Percentiles rank a stretch among this genome's conserved stretches.
Conservation (phyloP, 2,329 filamentous ascomycete species). For the Talaromyces amestolkiae region DNA sequence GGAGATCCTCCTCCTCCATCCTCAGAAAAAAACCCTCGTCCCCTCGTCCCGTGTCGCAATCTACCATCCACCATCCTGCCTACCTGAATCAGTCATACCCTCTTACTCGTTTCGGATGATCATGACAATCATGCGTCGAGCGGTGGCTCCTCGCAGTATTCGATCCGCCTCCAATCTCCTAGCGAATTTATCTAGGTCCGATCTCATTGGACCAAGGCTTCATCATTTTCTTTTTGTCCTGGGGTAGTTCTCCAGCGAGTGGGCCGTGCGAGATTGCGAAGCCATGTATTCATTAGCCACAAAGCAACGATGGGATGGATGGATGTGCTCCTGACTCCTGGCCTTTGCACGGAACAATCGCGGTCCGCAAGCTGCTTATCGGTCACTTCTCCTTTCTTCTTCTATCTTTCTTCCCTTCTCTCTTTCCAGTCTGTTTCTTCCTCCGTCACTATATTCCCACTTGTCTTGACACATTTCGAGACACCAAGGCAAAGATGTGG, state of each 20-base stretch:
- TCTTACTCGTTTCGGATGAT: neutral
- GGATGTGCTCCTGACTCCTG: neutral
- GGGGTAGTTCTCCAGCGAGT: neutral
- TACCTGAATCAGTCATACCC: neutral
- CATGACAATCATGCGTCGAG: neutral
- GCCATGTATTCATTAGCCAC: neutral
- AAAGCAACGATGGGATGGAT: neutral
- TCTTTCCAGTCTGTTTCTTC: neutral
- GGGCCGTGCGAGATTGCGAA: neutral
- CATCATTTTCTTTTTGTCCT: neutral
- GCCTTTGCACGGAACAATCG: neutral
- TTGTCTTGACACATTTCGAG: neutral
- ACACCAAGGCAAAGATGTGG: conserved; percentile 23
- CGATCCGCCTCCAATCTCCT: neutral
- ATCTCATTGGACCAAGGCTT: neutral
- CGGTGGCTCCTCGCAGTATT: neutral
- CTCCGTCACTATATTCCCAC: too few relatives aligned
- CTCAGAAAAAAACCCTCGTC: neutral
- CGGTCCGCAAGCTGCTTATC: neutral
- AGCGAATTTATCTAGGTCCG: too few relatives aligned
- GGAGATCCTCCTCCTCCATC: neutral
- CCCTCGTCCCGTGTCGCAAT: neutral
- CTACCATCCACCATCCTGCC: neutral
- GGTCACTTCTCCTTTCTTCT: neutral
- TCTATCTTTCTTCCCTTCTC: neutral